Evolutionary conservation across 2,329 filamentous ascomycete genomes (phyloP), one percentile per base, ranked within the genome.

Genomic region (Sporothrix variecibatus): DNA sequence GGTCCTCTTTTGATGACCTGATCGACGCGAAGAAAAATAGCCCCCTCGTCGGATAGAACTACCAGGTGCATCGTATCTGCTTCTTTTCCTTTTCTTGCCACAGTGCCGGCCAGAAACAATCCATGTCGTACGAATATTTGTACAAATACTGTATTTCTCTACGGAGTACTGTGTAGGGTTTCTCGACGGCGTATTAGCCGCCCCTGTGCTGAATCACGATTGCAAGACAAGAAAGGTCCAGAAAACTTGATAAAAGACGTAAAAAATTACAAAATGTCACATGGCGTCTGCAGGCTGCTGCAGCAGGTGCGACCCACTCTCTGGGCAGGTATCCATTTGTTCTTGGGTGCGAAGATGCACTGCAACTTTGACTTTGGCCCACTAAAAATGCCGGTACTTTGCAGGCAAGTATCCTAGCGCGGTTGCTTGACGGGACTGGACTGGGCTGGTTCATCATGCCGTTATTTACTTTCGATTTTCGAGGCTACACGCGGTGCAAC

Each of bases 311-410:
- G 60, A 72, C 73, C 62, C 69, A 73, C 72, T 65, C n/a, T 38
- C 49, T 70, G 49, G 68, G n/a, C 31, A 56, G 49, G 31, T 65
- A 26, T 68, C 64, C 64, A 51, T 68, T 51, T 43, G 65, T 28
- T 53, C 28, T 49, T 31, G 23, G 23, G 49, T 68, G 65, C 40
- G 64, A 68, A 43, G 31, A 53, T 51, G 68, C 60, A 40, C 60
- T 67, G 31, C 60, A 43, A 53, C 43, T 51, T 40, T 34, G 31
- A 12, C 40, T 69, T 26, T 60, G 65, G 60, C 46, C 74, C 64
- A 62, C 65, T 69, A 68, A 75, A 65, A 65, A 73, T 75, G 74
- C 71, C 71, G 71, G 73, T 74, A 74, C 73, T 74, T 74, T 74
- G 70, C 73, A 68, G 69, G 34, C 62, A 64, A 65, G 70, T 51